Percentiles rank a stretch among this genome's conserved stretches.
phyloP scores from a whole-genome alignment of 2,329 filamentous ascomycete species.

The Aspergillus pseudoviridinutans region DNA sequence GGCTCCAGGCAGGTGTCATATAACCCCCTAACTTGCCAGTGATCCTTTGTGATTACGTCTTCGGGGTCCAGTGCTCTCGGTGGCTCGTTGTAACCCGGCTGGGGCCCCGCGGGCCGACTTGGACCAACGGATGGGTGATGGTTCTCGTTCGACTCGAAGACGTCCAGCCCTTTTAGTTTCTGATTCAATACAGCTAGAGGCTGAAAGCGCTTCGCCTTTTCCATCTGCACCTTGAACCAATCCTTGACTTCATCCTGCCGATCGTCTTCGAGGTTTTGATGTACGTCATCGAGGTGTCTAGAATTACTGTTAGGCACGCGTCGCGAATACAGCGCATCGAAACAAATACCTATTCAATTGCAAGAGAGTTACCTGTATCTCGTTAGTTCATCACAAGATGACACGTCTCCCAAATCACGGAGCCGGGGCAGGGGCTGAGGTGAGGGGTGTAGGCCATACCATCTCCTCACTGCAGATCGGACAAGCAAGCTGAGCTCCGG shows the following conservation, averaged over 20 bases:
- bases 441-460: slow-evolving; percentile 50
- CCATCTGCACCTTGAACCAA: slow-evolving; percentile 93
- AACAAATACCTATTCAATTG: slow-evolving; percentile 72
- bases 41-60: slow-evolving; percentile 77
- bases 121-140: slow-evolving; percentile 39
- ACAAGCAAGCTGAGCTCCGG: slow-evolving; percentile 71
- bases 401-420: neutral
- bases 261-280: slow-evolving; percentile 82
- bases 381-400: slow-evolving; percentile 3
- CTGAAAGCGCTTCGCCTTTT: slow-evolving; percentile 89
- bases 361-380: slow-evolving; percentile 73
- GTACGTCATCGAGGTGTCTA: slow-evolving; percentile 79
- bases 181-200: slow-evolving; percentile 88
- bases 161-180: slow-evolving; percentile 85
- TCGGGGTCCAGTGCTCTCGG: slow-evolving; percentile 66
- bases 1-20: slow-evolving; percentile 85
- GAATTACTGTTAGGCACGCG: slow-evolving; percentile 18
- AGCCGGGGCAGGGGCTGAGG: neutral
- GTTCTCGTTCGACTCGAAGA: slow-evolving; percentile 87
- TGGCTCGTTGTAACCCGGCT: slow-evolving; percentile 29
- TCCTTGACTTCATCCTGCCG: slow-evolving; percentile 94
- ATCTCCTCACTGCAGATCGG: slow-evolving; percentile 99
- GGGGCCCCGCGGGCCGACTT: slow-evolving; percentile 27
- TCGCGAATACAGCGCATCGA: neutral
- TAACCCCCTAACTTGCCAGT: slow-evolving; percentile 78